A percentile compares a stretch with the other conserved stretches of the same genome.
These are phyloP conservation scores for Mikania micrantha DNA, from an alignment of 129 eudicot genomes.

Conservation along the genomic window DNA sequence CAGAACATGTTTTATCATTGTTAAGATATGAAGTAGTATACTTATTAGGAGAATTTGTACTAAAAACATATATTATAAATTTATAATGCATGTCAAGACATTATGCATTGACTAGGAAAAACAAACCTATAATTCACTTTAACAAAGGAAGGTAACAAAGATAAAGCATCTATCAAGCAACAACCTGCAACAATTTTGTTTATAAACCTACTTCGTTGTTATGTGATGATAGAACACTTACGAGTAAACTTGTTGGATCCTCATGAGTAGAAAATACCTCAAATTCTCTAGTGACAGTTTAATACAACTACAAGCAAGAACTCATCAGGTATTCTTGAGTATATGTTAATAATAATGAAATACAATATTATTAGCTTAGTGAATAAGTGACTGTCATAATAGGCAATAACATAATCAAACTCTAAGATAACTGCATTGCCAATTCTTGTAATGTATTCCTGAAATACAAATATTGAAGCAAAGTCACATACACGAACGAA, in stretches of 20 bases:
- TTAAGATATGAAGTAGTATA: slow-evolving; percentile 36
- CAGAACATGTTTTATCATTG: slow-evolving; percentile 36
- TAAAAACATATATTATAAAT: background rate
- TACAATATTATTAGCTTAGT: background rate
- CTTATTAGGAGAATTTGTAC: background rate
- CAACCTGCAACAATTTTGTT: slow-evolving; percentile 44
- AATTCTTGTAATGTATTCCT: too few species aligned
- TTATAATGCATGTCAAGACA: background rate
- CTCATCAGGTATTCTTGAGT: slow-evolving; percentile 75
- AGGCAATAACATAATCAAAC: background rate
- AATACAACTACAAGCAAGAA: slow-evolving; percentile 58
- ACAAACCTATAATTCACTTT: slow-evolving; percentile 61
- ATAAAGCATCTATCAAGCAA: slow-evolving; percentile 70
- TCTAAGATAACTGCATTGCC: too few species aligned
- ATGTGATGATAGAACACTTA: slow-evolving; percentile 35
- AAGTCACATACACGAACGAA: too few species aligned
- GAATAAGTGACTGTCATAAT: background rate
- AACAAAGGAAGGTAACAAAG: slow-evolving; percentile 65
- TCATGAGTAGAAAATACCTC: slow-evolving; percentile 46
- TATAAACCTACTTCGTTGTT: background rate
- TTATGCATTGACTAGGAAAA: background rate
- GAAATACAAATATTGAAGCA: too few species aligned
- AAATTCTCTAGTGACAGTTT: slow-evolving; percentile 51
- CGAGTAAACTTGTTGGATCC: slow-evolving; percentile 73
- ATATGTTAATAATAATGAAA: slow-evolving; percentile 38